Evolutionary conservation across 176 grass and related monocot genomes (phyloP).

Genomic region (Avena atlantica): DNA sequence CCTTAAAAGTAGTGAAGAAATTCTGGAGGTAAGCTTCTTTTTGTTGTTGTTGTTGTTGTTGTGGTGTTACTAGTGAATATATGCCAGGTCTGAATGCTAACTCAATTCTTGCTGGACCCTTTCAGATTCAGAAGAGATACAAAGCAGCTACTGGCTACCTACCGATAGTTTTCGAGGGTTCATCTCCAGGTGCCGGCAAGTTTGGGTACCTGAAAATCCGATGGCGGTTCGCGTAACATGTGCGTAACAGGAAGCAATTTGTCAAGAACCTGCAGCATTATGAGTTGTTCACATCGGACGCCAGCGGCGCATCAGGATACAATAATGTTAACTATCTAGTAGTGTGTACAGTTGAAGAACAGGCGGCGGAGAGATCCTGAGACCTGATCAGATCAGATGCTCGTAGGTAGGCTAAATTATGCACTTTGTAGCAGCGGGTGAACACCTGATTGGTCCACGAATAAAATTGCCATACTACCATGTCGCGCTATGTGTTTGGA

Average conservation of each 20-base stretch:
- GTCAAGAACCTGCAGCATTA: not conserved
- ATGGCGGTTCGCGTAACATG: not conserved
- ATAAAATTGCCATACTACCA: no score
- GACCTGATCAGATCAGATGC: not conserved
- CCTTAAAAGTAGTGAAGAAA: constrained; percentile 82
- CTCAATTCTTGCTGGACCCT: not conserved
- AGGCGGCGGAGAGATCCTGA: not conserved
- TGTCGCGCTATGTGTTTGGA: no score
- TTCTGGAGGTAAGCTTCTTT: constrained; percentile 63
- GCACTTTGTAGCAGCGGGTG: no score
- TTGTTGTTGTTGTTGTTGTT: not conserved
- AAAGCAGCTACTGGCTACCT: constrained; percentile 87
- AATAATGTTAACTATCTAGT: not conserved
- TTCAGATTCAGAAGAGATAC: constrained; percentile 94
- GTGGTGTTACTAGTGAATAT: not conserved
- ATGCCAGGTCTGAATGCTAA: not conserved
- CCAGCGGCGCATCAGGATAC: not conserved
- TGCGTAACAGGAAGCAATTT: not conserved
- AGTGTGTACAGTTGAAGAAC: not conserved
- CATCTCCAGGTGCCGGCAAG: constrained; percentile 81
- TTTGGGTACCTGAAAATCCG: constrained; percentile 90
- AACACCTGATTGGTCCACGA: no score
- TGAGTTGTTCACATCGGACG: not conserved
- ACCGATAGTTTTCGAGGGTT: constrained; percentile 83
- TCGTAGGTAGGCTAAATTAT: not conserved